These are phyloP conservation scores for Musa beccarii DNA, from an alignment of 176 grass and related monocot species.

Conservation along the genomic window DNA sequence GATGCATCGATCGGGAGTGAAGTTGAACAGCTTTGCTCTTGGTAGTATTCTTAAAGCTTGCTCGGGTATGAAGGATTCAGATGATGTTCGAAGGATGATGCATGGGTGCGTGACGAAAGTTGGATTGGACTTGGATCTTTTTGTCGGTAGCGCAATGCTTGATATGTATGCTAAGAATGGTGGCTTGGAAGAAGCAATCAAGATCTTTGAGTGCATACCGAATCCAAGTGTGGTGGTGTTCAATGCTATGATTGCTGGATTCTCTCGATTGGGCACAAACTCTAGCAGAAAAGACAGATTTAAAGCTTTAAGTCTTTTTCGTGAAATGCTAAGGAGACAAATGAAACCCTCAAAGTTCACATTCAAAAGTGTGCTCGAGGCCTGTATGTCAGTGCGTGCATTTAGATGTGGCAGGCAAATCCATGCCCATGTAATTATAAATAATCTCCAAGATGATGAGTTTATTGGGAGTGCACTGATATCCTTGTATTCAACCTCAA, in stretches of 20 bases:
- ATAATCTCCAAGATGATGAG: conserved; percentile 46
- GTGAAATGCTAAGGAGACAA: conserved; percentile 41
- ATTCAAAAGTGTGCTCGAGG: conserved; percentile 63
- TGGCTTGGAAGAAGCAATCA: conserved; percentile 67
- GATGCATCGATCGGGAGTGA: conserved; percentile 66
- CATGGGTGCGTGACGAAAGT: conserved; percentile 70
- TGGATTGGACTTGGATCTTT: conserved; percentile 66
- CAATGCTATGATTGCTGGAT: conserved; percentile 79
- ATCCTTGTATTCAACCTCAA: conserved; percentile 46
- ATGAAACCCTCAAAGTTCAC: conserved; percentile 58
- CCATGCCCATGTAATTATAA: conserved; percentile 56
- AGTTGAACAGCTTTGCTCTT: conserved; percentile 51
- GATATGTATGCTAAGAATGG: conserved; percentile 77
- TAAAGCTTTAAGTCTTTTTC: conserved; percentile 45
- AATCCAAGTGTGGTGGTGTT: conserved; percentile 53
- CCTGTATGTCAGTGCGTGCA: conserved; percentile 43
- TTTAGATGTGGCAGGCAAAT: conserved; percentile 54
- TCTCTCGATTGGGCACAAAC: conserved; percentile 55
- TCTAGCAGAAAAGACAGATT: conserved; percentile 34
- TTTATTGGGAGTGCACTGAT: conserved; percentile 53
- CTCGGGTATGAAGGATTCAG: conserved; percentile 27
- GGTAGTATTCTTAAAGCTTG: conserved; percentile 57
- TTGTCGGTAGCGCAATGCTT: conserved; percentile 61
- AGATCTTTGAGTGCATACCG: conserved; percentile 57
- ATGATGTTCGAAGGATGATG: conserved; percentile 54